Evolutionary conservation across 2,329 filamentous ascomycete species (phyloP), one percentile per base, ranked within the genome.

Genomic region (Verticillium zaregamsianum): DNA sequence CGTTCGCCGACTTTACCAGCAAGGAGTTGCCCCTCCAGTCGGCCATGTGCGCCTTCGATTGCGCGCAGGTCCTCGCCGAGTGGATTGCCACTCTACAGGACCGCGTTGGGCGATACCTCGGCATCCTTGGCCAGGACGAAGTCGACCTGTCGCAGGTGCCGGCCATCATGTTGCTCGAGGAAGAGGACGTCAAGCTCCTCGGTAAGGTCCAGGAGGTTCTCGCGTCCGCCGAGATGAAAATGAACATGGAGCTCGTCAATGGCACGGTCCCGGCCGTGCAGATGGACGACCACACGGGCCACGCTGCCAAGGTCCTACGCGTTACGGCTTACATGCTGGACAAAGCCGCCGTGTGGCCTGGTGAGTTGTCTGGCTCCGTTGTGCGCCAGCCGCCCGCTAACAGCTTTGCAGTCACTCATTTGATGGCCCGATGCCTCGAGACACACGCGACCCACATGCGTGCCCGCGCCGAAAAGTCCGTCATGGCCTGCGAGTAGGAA

Each of bases 41-140:
- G 15, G 92, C 93, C 1, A 88, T 98, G 81, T 97, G 94, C 74
- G 89, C 91, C 5, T 96, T 97, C 69, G 94, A 98, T 71, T 98
- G 94, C 71, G 90, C 92, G 2, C 93, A 97, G 71, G 92, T 98
- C 1, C 84, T 99, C 35, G 92, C 92, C 0, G 94, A 98, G 75
- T 99, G 94, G 94, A 86, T 95, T 49, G 91, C 91, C 5, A 95
- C 93, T 1, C 86, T 98, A 3, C 95, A 99, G 74, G 93, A 97
- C 70, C 90, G 95, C 9, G 90, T 97, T n/a, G 94, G 94, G 0
- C 87, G 88, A 5, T 96, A 95, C 69, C 76, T 98, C 6, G 94
- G 94, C 5, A 87, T 97, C 6, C 83, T 98, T 2, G 94, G 94
- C 14, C 89, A 90, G 62, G 91, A 96, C 65, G 84, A 90, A 0